phyloP scores from a whole-genome alignment of 2,329 filamentous ascomycete species.

The Botrytis galanthina region DNA sequence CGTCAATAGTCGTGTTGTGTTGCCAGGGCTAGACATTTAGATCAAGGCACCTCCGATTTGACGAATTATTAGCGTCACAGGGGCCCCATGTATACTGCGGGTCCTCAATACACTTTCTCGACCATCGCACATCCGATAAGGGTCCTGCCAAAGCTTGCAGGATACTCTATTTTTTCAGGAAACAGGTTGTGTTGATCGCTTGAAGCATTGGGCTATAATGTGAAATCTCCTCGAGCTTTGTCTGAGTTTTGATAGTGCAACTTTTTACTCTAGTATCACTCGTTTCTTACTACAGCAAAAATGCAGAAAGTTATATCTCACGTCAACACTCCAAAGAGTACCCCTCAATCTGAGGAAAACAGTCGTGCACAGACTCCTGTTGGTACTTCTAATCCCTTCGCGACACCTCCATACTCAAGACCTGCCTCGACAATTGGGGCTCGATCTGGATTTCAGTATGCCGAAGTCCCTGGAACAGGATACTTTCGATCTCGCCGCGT shows the following conservation, averaged over 20 bases:
- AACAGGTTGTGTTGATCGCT: slow-evolving; percentile 12
- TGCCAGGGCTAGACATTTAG: slow-evolving; percentile 14
- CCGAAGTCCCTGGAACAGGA: slow-evolving; percentile 23
- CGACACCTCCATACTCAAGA: slow-evolving; percentile 25
- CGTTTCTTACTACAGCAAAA: slow-evolving; percentile 6
- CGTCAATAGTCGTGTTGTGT: slow-evolving; percentile 18
- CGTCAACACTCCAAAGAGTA: slow-evolving; percentile 3
- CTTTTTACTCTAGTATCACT: slow-evolving; percentile 6
- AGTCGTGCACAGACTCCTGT: slow-evolving; percentile 17
- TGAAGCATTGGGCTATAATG: slow-evolving; percentile 18
- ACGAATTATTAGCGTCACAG: slow-evolving; percentile 6
- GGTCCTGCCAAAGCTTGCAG: slow-evolving; percentile 10
- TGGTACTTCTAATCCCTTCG: slow-evolving; percentile 22
- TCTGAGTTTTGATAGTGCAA: slow-evolving; percentile 2
- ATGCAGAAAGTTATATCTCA: slow-evolving; percentile 17
- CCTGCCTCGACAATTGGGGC: slow-evolving; percentile 24
- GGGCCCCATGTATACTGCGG: slow-evolving; percentile 16
- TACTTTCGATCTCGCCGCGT: slow-evolving; percentile 75
- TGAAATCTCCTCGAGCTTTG: slow-evolving; percentile 14
- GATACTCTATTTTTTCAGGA: slow-evolving; percentile 14
- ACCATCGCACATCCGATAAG: slow-evolving; percentile 1
- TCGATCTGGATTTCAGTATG: slow-evolving; percentile 26
- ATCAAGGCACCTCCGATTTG: slow-evolving; percentile 10
- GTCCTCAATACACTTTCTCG: slow-evolving; percentile 16
- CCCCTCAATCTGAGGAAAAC: slow-evolving; percentile 18